Percentiles rank a stretch among this genome's conserved stretches.
These are phyloP conservation scores for Podaxis mareebaensis DNA, from an alignment of 768 basidiomycete genomes.

Conservation along the genomic window DNA sequence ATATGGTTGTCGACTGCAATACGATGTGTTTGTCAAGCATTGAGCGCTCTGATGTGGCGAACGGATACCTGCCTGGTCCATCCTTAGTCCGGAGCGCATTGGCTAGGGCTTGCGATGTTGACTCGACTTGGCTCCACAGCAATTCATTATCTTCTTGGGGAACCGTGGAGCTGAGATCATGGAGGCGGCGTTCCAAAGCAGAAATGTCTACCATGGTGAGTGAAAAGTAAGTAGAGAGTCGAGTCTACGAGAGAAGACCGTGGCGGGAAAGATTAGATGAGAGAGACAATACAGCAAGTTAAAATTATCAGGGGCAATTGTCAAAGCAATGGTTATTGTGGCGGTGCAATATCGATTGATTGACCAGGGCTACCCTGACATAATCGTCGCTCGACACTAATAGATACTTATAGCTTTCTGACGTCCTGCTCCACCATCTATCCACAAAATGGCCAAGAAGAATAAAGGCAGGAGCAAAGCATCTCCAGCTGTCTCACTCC, in stretches of 20 bases:
- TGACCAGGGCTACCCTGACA: not conserved
- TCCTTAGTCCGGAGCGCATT: slow-evolving; percentile 62
- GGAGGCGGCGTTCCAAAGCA: slow-evolving; percentile 35
- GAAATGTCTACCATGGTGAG: slow-evolving; percentile 29
- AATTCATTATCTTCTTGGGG: slow-evolving; percentile 30
- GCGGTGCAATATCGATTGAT: slow-evolving; percentile 14
- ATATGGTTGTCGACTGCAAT: slow-evolving; percentile 69
- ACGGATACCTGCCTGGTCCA: slow-evolving; percentile 40
- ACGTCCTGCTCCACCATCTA: not conserved
- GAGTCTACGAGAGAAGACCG: not conserved
- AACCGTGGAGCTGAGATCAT: slow-evolving; percentile 33
- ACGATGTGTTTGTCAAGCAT: slow-evolving; percentile 14
- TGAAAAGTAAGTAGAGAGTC: not conserved
- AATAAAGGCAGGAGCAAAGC: slow-evolving; percentile 52
- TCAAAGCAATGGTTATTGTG: slow-evolving; percentile 3
- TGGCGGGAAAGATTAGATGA: not conserved
- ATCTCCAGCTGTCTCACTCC: slow-evolving; percentile 29
- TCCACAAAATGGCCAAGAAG: slow-evolving; percentile 49
- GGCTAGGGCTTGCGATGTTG: slow-evolving; percentile 56
- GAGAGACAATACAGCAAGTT: slow-evolving; percentile 5
- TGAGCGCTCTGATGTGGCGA: not conserved
- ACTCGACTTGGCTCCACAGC: slow-evolving; percentile 54
- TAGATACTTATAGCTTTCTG: not conserved
- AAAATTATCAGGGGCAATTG: not conserved
- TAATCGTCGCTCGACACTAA: not conserved